Base-by-base conservation (phyloP, 2,329 filamentous ascomycete species). In the Fusarium marasasianum region DNA sequence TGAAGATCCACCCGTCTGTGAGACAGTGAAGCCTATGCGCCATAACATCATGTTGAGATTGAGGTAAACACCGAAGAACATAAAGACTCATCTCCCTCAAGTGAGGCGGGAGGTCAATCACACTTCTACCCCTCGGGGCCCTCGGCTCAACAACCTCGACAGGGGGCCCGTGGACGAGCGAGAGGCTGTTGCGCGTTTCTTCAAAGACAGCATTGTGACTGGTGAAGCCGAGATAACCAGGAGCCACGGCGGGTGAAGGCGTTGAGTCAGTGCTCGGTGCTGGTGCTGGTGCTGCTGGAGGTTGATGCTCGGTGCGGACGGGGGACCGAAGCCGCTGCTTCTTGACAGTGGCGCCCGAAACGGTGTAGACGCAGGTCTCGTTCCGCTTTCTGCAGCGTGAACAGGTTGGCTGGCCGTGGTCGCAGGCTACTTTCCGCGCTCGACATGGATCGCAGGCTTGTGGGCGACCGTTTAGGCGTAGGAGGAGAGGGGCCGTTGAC, bases 171-270 rank as follows among this genome's bases (percentile, higher is more conserved):
- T 82, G 78, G 15, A 82, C 75, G 10, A 82, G 78, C 9, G 80
- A 82, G 6, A 85, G 74, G 24, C 80, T 84, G 45, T 81, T 82
- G 14, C 82, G 79, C 2, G 84, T 84, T 63, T 86, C 84, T 29
- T 84, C 82, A 54, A 83, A 84, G 29, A 86, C 83, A 20, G 81
- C 79, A 54, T 79, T 83, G 69, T 84, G 84, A 63, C 83, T 86
- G 6, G 84, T 86, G 72, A 82, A 85, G 60, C 85, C 85, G n/a
- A 86, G 79, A 77, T 86, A 86, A 3, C 85, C 85, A 20, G 76
- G 63, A 4, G 72, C 62, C 8, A 60, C 51, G 20, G 72, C 64
- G 11, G 78, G 64, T 22, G 77, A 68, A n/a, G 72, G 74, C 5
- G 69, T 72, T 14, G 76, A 70, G 31, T 45, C 66, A 18, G n/a